Percentiles rank a stretch among this genome's conserved stretches.
These are phyloP conservation scores for Colletotrichum simmondsii DNA, from an alignment of 2,329 filamentous ascomycete species.

Conservation along the genomic window DNA sequence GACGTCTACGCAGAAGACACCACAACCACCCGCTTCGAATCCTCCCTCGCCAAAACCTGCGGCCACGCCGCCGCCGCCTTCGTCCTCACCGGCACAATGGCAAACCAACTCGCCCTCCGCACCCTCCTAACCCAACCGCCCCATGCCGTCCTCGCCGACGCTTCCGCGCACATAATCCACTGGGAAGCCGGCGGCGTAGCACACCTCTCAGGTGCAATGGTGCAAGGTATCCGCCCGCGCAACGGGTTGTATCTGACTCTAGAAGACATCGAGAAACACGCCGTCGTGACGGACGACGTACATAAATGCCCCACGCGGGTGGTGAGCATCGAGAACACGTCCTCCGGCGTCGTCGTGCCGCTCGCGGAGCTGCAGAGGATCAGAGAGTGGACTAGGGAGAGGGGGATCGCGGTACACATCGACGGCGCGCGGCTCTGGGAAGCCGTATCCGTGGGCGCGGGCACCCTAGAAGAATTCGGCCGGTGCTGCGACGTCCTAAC, in stretches of 20 bases:
- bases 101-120: constrained; percentile 80
- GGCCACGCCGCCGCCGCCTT: constrained; percentile 75
- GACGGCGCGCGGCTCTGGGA: constrained; percentile 66
- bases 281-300: constrained; percentile 52
- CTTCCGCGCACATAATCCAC: constrained; percentile 74
- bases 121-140: constrained; percentile 77
- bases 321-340: constrained; percentile 55
- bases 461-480: constrained; percentile 53
- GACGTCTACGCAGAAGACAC: constrained; percentile 80
- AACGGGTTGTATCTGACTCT: constrained; percentile 55
- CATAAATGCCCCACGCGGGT: constrained; percentile 54
- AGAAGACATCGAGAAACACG: constrained; percentile 50
- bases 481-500: constrained; percentile 68
- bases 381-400: constrained; percentile 67
- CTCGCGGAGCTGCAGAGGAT: constrained; percentile 73
- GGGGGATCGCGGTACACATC: constrained; percentile 58
- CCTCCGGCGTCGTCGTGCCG: constrained; percentile 73
- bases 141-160: constrained; percentile 76
- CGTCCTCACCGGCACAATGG: constrained; percentile 84
- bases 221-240: constrained; percentile 55
- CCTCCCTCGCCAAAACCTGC: constrained; percentile 56
- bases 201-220: constrained; percentile 71
- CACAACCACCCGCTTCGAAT: constrained; percentile 74
- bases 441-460: constrained; percentile 54
- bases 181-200: constrained; percentile 68